Evolutionary conservation across 495 filamentous ascomycete species (phyloP).

Genomic region (Chlorociboria aeruginascens): DNA sequence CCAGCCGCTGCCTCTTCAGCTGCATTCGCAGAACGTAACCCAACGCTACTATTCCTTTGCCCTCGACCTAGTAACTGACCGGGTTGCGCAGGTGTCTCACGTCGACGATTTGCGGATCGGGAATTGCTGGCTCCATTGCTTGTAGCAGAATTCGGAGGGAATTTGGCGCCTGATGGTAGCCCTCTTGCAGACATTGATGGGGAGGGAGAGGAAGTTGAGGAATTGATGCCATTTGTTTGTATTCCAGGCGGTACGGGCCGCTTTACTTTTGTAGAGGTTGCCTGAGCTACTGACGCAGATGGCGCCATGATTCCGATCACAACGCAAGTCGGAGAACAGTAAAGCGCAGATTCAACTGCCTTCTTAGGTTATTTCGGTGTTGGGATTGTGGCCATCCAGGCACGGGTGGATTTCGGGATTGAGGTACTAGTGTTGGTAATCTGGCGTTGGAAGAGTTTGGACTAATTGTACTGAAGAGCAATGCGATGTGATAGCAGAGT

Average conservation of each 20-base stretch:
- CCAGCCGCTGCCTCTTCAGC: constrained; percentile 27
- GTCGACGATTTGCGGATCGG: constrained; percentile 35
- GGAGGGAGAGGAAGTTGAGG: constrained; percentile 53
- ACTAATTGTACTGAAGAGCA: no score
- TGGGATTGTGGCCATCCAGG: background rate
- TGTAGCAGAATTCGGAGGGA: constrained; percentile 28
- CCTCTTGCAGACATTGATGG: constrained; percentile 54
- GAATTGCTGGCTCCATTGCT: constrained; percentile 35
- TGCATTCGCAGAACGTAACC: constrained; percentile 31
- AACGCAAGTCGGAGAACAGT: background rate
- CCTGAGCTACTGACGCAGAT: constrained; percentile 10
- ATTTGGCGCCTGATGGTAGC: constrained; percentile 32
- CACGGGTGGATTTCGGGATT: background rate
- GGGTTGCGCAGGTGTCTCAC: constrained; percentile 27
- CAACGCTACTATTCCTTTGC: constrained; percentile 27
- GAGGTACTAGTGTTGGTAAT: no score
- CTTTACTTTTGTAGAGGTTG: constrained; percentile 48
- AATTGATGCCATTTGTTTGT: constrained; percentile 30
- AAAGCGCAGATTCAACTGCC: background rate
- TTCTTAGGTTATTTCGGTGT: no score
- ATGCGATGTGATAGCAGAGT: no score
- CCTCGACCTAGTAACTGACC: constrained; percentile 24
- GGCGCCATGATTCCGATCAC: constrained; percentile 14
- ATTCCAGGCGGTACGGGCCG: constrained; percentile 54
- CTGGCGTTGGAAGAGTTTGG: no score